These are phyloP conservation scores for Linum lewisii DNA, from an alignment of 345 rosid species.

Conservation along the genomic window DNA sequence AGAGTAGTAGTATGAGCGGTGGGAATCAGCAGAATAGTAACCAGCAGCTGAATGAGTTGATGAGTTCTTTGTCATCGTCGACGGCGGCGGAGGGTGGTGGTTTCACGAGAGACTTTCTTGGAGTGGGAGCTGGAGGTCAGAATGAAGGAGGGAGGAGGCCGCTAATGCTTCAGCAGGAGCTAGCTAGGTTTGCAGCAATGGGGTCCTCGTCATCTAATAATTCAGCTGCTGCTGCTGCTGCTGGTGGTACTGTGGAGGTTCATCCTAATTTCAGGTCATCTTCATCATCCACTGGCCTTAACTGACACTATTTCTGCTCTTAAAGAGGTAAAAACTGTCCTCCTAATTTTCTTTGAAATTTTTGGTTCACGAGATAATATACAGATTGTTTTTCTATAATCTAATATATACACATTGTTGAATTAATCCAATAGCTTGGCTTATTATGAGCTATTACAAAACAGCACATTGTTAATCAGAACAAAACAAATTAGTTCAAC, in stretches of 20 bases:
- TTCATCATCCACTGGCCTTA: not conserved
- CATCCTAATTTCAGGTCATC: slow-evolving; percentile 11
- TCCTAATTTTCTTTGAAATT: no score
- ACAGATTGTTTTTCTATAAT: no score
- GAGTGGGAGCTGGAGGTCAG: slow-evolving; percentile 31
- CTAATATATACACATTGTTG: no score
- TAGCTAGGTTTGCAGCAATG: slow-evolving; percentile 27
- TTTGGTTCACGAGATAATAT: no score
- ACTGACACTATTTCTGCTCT: not conserved
- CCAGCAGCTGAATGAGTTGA: slow-evolving; percentile 15
- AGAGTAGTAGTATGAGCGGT: no score
- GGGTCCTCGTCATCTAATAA: slow-evolving; percentile 7
- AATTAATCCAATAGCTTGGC: no score
- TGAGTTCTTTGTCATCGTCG: slow-evolving; percentile 13
- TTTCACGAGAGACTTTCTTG: slow-evolving; percentile 64
- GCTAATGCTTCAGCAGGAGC: slow-evolving; percentile 29
- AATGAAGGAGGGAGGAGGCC: slow-evolving; percentile 17
- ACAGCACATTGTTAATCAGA: no score
- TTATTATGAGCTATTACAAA: no score
- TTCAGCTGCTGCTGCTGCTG: slow-evolving; percentile 3
- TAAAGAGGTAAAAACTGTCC: no score
- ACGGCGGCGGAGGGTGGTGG: slow-evolving; percentile 14
- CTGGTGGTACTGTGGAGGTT: slow-evolving; percentile 11
- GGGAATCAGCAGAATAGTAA: slow-evolving; percentile 3
- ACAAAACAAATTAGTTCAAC: no score